Conservation (phyloP, 108 stramenopile genomes). For the Aureococcus anophagefferens region DNA sequence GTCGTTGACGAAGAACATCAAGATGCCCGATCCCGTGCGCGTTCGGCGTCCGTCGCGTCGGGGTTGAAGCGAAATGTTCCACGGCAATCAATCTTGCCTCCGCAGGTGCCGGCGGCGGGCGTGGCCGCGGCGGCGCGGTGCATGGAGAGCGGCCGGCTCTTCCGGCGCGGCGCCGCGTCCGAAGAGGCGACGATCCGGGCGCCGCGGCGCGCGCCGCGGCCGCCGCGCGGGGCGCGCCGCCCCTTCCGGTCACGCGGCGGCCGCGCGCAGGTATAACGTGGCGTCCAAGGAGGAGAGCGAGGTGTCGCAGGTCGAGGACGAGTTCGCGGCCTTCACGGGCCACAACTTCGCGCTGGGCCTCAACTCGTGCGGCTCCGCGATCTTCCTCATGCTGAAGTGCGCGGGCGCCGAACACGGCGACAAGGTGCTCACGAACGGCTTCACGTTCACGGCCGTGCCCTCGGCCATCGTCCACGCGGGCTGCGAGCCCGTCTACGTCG, state of each 20-base stretch:
- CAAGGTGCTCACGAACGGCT: slow-evolving; percentile 77
- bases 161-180: slow-evolving; percentile 51
- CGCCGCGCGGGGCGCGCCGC: too few species aligned
- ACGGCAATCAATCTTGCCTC: too few species aligned
- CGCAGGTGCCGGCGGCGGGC: not conserved
- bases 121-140: not conserved
- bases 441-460: slow-evolving; percentile 54
- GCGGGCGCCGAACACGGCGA: slow-evolving; percentile 62
- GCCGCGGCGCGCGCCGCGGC: too few species aligned
- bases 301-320: slow-evolving; percentile 57
- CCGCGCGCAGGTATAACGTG: slow-evolving; percentile 67
- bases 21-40: slow-evolving; percentile 68
- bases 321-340: slow-evolving; percentile 65
- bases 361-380: slow-evolving; percentile 72
- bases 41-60: too few species aligned
- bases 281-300: slow-evolving; percentile 45
- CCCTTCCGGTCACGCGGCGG: too few species aligned
- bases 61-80: too few species aligned
- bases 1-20: slow-evolving; percentile 38
- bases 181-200: slow-evolving; percentile 52
- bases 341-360: slow-evolving; percentile 70
- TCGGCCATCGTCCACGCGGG: slow-evolving; percentile 15
- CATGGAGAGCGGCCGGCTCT: not conserved
- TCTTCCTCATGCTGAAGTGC: slow-evolving; percentile 69
- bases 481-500: slow-evolving; percentile 16